These are phyloP conservation scores for Rubroboletus satanas DNA, from an alignment of 768 basidiomycete genomes.

Conservation along the genomic window DNA sequence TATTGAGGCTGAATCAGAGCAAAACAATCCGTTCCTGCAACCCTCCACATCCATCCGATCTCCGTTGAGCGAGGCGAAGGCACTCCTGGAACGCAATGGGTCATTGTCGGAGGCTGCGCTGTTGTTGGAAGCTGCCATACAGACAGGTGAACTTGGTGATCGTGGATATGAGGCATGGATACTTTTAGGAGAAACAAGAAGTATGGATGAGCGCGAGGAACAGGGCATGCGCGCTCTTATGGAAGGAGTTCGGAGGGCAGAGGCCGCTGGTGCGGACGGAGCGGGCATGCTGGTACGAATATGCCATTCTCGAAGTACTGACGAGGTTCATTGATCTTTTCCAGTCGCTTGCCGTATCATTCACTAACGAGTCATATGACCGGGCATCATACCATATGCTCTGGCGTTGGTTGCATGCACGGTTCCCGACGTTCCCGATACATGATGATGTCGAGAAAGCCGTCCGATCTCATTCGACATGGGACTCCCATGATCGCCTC, in stretches of 20 bases:
- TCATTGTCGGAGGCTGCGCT: slow-evolving; percentile 84
- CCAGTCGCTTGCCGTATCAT: slow-evolving; percentile 92
- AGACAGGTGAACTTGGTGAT: slow-evolving; percentile 73
- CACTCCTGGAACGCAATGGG: slow-evolving; percentile 72
- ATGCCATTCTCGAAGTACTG: neutral
- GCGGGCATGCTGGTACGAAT: slow-evolving; percentile 69
- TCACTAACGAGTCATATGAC: slow-evolving; percentile 92
- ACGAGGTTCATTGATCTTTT: slow-evolving; percentile 9
- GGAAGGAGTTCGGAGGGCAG: slow-evolving; percentile 67
- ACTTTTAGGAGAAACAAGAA: slow-evolving; percentile 82
- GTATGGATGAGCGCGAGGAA: slow-evolving; percentile 87
- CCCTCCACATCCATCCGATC: slow-evolving; percentile 46
- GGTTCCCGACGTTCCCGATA: slow-evolving; percentile 55
- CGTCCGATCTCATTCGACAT: slow-evolving; percentile 54
- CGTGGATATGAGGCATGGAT: slow-evolving; percentile 91
- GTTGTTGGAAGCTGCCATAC: slow-evolving; percentile 87
- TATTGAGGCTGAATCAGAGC: slow-evolving; percentile 43
- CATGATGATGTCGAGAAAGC: slow-evolving; percentile 55
- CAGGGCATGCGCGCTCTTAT: slow-evolving; percentile 74
- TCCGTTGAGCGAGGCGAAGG: slow-evolving; percentile 66
- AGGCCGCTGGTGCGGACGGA: slow-evolving; percentile 58
- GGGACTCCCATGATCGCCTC: slow-evolving; percentile 78
- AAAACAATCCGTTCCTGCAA: slow-evolving; percentile 67
- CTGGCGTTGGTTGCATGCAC: slow-evolving; percentile 75
- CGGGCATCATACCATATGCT: slow-evolving; percentile 82